phyloP scores from a whole-genome alignment of 306 rosid species.

The Acacia melanoxylon region DNA sequence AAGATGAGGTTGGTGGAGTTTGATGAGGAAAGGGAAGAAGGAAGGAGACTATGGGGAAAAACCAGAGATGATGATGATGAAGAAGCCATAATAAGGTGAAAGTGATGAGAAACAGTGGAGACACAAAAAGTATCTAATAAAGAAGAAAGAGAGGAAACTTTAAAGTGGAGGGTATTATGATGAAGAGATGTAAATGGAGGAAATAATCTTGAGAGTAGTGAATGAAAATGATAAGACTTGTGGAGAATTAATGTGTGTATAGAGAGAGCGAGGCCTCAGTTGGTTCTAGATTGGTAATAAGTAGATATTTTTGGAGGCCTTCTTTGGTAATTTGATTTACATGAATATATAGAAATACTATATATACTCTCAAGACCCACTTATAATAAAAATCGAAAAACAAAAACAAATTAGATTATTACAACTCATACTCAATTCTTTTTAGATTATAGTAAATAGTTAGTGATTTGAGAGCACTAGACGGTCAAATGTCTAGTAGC shows the following conservation, averaged over 20 bases:
- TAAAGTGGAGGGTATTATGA: neutral
- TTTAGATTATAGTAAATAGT: too few species aligned
- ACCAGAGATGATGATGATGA: neutral
- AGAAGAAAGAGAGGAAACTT: neutral
- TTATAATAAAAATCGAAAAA: neutral
- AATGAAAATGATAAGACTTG: too few species aligned
- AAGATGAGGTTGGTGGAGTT: neutral
- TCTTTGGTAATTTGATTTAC: neutral
- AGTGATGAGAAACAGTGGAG: neutral
- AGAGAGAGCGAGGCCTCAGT: too few species aligned
- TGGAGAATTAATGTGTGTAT: too few species aligned
- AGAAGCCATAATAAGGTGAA: conserved; percentile 27
- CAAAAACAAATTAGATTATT: too few species aligned
- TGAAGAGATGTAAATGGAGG: neutral
- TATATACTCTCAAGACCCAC: neutral
- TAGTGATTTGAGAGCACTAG: too few species aligned
- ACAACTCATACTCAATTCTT: neutral
- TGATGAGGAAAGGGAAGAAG: neutral
- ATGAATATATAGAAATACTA: too few species aligned
- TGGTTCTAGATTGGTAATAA: neutral
- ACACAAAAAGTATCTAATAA: neutral
- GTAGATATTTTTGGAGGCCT: neutral
- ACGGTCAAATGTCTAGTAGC: too few species aligned
- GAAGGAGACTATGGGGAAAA: neutral
- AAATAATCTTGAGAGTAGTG: too few species aligned